Conservation (phyloP, 78 protist genomes). For the Dictyostelium capitatum region DNA sequence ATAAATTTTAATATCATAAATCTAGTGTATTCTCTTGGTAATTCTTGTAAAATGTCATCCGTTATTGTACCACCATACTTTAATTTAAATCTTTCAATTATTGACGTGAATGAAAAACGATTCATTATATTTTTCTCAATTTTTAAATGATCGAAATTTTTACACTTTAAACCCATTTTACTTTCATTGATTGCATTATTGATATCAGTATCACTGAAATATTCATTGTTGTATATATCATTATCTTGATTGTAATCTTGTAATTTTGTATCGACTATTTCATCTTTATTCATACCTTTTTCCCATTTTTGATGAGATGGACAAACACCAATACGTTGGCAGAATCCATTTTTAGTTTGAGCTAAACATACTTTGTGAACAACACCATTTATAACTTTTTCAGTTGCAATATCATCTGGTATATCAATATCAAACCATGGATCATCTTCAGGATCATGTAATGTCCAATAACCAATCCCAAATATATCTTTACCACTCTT, state of each 20-base stretch:
- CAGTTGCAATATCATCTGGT: background rate
- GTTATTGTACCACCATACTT: background rate
- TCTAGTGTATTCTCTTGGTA: background rate
- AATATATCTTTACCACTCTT: background rate
- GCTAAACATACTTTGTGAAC: background rate
- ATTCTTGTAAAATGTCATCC: background rate
- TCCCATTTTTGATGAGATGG: background rate
- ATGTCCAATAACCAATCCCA: background rate
- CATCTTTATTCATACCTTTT: background rate
- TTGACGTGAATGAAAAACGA: background rate
- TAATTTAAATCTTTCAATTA: background rate
- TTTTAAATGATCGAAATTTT: background rate
- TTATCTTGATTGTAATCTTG: background rate
- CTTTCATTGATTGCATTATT: background rate
- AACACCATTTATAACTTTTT: background rate
- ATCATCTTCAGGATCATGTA: background rate
- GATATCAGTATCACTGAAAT: background rate
- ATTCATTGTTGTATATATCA: background rate
- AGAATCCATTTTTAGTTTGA: background rate
- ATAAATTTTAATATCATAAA: background rate
- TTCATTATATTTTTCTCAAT: background rate
- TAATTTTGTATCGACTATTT: background rate
- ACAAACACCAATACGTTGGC: background rate
- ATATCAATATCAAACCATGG: constrained; percentile 9
- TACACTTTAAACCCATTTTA: background rate